Percentiles rank a stretch among this genome's conserved stretches.
phyloP scores from a whole-genome alignment of 805 yeast genomes.

The Hanseniaspora singularis region DNA sequence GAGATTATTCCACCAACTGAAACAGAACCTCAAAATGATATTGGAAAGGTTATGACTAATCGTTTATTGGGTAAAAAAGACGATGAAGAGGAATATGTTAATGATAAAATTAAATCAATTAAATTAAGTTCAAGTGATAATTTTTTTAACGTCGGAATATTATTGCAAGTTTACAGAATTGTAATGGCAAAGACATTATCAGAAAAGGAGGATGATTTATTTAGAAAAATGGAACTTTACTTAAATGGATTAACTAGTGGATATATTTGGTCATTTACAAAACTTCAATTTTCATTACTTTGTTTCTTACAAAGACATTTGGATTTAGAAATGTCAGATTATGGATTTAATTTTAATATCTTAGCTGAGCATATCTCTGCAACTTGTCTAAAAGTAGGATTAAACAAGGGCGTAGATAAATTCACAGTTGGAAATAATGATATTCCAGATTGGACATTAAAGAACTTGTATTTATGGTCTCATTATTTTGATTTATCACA shows the following conservation, averaged over 20 bases:
- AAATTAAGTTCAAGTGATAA: background rate
- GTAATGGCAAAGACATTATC: conserved; percentile 7
- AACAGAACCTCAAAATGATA: background rate
- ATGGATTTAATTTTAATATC: conserved; percentile 12
- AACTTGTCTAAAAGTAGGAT: conserved; percentile 15
- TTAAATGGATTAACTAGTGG: conserved; percentile 11
- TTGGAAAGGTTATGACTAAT: background rate
- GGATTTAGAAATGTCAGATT: conserved; percentile 19
- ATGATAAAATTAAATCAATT: background rate
- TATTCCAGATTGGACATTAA: conserved; percentile 21
- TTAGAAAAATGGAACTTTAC: conserved; percentile 9
- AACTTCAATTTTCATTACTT: conserved; percentile 24
- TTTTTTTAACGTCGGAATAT: conserved; percentile 10
- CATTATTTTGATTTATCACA: conserved; percentile 21
- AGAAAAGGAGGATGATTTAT: conserved; percentile 10
- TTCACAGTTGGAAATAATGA: conserved; percentile 16
- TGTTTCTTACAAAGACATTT: conserved; percentile 18
- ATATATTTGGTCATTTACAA: conserved; percentile 18
- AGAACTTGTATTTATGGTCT: conserved; percentile 25
- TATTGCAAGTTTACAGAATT: conserved; percentile 14
- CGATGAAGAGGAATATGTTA: background rate
- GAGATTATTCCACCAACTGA: background rate
- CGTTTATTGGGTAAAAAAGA: background rate
- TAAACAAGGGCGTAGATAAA: conserved; percentile 21
- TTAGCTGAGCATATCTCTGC: conserved; percentile 21